phyloP scores from a whole-genome alignment of 2,329 filamentous ascomycete species.

The Pseudocercospora macadamiae region DNA sequence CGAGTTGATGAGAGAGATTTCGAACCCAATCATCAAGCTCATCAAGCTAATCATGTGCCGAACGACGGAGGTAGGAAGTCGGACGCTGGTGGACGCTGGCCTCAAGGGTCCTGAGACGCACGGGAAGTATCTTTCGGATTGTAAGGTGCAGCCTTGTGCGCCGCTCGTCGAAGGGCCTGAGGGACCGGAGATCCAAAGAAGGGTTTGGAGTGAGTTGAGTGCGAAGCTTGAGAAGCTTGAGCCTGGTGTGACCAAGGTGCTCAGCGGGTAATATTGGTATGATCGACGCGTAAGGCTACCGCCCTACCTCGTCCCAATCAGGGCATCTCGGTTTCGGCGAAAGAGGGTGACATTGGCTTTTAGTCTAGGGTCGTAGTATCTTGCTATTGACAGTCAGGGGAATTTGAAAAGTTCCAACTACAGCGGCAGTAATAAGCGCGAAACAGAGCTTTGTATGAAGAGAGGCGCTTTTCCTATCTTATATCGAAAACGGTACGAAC shows the following conservation, averaged over 20 bases:
- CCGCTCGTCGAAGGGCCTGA: constrained; percentile 42
- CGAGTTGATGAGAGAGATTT: constrained; percentile 42
- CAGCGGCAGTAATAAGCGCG: no score
- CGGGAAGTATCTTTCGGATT: constrained; percentile 46
- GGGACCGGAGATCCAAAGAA: constrained; percentile 40
- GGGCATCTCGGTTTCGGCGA: no score
- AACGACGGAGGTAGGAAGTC: constrained; percentile 44
- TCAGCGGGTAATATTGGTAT: constrained; percentile 24
- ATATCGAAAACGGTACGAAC: no score
- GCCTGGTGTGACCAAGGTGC: constrained; percentile 34
- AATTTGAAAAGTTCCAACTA: no score
- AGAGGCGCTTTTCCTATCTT: no score
- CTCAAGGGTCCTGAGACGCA: constrained; percentile 41
- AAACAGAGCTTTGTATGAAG: no score
- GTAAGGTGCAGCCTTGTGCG: constrained; percentile 33
- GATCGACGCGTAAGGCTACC: no score
- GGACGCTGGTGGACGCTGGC: constrained; percentile 47
- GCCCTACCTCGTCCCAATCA: no score
- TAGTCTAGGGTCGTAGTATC: no score
- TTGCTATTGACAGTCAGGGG: no score
- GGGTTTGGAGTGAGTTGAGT: constrained; percentile 46
- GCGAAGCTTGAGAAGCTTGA: constrained; percentile 44
- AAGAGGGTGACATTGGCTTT: no score
- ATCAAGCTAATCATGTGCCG: constrained; percentile 34
- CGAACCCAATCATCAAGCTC: constrained; percentile 17